Evolutionary conservation across 768 basidiomycete genomes (phyloP).

Genomic region (Lentinula raphanica): DNA sequence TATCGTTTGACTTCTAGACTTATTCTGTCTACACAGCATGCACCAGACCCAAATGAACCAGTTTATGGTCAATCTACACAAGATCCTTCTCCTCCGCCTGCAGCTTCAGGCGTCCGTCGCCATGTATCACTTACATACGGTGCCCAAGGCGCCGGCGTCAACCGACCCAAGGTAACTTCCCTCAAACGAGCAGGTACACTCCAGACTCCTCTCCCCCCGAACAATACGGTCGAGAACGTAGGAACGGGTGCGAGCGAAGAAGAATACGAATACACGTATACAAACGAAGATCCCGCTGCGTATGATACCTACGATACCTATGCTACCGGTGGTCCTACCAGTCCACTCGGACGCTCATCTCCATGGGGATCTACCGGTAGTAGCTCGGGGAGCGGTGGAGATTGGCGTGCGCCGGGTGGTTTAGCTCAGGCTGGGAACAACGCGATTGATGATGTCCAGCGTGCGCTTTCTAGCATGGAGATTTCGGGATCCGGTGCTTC

Average conservation of each 20-base stretch:
- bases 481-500: slow-evolving; percentile 32
- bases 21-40: background rate
- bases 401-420: slow-evolving; percentile 50
- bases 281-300: slow-evolving; percentile 39
- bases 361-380: slow-evolving; percentile 53
- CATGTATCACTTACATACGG: slow-evolving; percentile 79
- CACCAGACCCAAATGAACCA: slow-evolving; percentile 39
- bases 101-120: slow-evolving; percentile 66
- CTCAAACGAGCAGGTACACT: slow-evolving; percentile 77
- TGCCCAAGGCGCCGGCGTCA: slow-evolving; percentile 43
- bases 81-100: slow-evolving; percentile 66
- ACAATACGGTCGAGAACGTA: slow-evolving; percentile 27
- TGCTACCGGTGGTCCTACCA: slow-evolving; percentile 34
- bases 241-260: slow-evolving; percentile 33
- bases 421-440: slow-evolving; percentile 20
- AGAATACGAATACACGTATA: slow-evolving; percentile 53
- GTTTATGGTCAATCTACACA: slow-evolving; percentile 40
- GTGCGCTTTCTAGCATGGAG: slow-evolving; percentile 67
- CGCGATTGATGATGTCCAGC: slow-evolving; percentile 69
- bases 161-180: slow-evolving; percentile 40
- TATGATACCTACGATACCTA: slow-evolving; percentile 61
- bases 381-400: slow-evolving; percentile 28
- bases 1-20: background rate
- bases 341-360: slow-evolving; percentile 56
- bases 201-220: slow-evolving; percentile 45